Evolutionary conservation across 2,329 filamentous ascomycete genomes (phyloP), one percentile per base, ranked within the genome.

Genomic region (Diaporthe caulivora): DNA sequence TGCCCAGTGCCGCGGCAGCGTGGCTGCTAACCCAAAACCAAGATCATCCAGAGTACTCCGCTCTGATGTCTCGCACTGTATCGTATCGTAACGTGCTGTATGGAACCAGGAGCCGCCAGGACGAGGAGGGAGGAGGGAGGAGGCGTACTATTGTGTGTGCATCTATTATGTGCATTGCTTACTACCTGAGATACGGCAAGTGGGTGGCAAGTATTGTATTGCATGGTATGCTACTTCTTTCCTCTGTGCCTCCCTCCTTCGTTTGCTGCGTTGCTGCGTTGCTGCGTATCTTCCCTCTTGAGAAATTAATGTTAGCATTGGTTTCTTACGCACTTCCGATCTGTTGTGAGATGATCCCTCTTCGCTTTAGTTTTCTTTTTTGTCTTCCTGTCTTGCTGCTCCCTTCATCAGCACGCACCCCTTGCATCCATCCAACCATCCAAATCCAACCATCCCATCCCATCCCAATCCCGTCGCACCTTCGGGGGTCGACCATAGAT

Each of bases 1-100:
- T 65, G 62, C 44, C 62, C 62, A 67, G 62, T 53, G 62, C 47
- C 62, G 62, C 40, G 62, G 62, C 62, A 53, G 62, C 62, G 47
- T 67, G 62, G 62, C 62, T 67, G 44, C 62, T 53, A 67, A 67
- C 62, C 47, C 62, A 67, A 67, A 67, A 67, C 62, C 44, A 67
- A 67, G 62, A 53, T 67, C 62, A 67, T 67, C 62, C 11, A 67
- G 15, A 18, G 62, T 31, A 24, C 62, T 53, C 62, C 62, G 62
- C 62, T 53, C 47, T 29, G 62, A 15, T 40, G 62, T 67, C 49
- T 67, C 62, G 62, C 62, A 67, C 62, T 67, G 62, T 67, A 29
- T 31, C 31, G 2, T 18, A 53, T 21, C 34, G 34, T 34, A 34
- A 5, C 5, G 34, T 34, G 9, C 9, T 34, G 34, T 34, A 34